Conservation (phyloP, 129 eudicot genomes). For the Silybum marianum region DNA sequence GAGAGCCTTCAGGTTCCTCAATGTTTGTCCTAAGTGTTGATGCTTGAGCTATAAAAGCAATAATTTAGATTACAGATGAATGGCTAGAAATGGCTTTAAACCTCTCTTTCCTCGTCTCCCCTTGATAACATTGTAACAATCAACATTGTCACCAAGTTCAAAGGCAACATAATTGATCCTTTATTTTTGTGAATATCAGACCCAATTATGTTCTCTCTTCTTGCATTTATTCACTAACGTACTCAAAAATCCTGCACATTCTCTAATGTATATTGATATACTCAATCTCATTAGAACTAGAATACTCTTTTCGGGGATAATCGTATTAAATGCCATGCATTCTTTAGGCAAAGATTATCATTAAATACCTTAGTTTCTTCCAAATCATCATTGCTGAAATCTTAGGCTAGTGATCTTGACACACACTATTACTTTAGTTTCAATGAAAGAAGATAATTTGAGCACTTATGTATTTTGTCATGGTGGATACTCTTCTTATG, state of each 20-base stretch:
- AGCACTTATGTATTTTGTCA: not conserved
- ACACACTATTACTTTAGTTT: not conserved
- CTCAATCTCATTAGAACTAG: not conserved
- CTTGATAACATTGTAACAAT: too few relatives aligned
- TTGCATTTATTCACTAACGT: not conserved
- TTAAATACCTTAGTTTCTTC: not conserved
- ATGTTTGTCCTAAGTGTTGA: too few relatives aligned
- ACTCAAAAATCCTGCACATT: not conserved
- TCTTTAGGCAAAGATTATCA: not conserved
- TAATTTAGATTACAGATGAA: too few relatives aligned
- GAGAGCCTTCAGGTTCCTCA: too few relatives aligned
- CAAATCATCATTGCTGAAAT: not conserved
- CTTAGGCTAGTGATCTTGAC: not conserved
- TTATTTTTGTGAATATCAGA: too few relatives aligned
- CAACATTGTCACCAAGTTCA: too few relatives aligned
- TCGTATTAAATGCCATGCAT: not conserved
- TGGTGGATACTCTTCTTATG: not conserved
- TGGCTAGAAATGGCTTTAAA: too few relatives aligned
- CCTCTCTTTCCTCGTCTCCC: too few relatives aligned
- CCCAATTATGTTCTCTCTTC: too few relatives aligned
- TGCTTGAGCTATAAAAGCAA: too few relatives aligned
- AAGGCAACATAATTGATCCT: too few relatives aligned
- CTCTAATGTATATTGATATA: not conserved
- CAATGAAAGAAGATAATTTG: not conserved
- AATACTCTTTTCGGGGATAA: not conserved